Percentiles rank a stretch among this genome's conserved stretches.
Conservation (phyloP, 2,329 filamentous ascomycete species). For the Trichophyton rubrum region DNA sequence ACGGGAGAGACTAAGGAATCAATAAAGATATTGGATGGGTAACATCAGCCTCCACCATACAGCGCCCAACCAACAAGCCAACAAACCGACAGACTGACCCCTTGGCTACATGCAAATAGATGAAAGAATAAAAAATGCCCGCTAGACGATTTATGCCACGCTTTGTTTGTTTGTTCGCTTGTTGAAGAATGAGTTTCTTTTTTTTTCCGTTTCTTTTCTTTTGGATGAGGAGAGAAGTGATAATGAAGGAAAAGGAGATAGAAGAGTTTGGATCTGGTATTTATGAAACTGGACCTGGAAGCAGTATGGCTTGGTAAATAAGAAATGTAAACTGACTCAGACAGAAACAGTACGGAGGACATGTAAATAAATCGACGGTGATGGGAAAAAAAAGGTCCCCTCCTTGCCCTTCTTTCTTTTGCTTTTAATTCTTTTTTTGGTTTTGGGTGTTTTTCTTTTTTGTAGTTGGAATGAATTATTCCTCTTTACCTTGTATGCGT, state of each 20-base stretch:
- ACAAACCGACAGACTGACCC: neutral
- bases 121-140: neutral
- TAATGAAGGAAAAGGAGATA: neutral
- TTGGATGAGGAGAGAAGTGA: neutral
- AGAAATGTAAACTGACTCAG: neutral
- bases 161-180: neutral
- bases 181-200: too few species aligned
- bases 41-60: slow-evolving; percentile 1
- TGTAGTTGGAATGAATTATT: neutral
- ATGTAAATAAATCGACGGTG: neutral
- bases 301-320: slow-evolving; percentile 1
- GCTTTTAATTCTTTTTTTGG: neutral
- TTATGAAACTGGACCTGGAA: slow-evolving; percentile 1
- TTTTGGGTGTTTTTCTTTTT: neutral
- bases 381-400: neutral
- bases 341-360: neutral
- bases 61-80: too few species aligned
- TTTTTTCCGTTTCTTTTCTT: too few species aligned
- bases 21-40: neutral
- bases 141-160: neutral
- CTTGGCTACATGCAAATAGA: slow-evolving; percentile 1
- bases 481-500: neutral
- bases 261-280: neutral
- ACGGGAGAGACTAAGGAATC: neutral
- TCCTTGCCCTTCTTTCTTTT: neutral